Conservation (phyloP, 139 green algal species). For the Nannochloris sp. region DNA sequence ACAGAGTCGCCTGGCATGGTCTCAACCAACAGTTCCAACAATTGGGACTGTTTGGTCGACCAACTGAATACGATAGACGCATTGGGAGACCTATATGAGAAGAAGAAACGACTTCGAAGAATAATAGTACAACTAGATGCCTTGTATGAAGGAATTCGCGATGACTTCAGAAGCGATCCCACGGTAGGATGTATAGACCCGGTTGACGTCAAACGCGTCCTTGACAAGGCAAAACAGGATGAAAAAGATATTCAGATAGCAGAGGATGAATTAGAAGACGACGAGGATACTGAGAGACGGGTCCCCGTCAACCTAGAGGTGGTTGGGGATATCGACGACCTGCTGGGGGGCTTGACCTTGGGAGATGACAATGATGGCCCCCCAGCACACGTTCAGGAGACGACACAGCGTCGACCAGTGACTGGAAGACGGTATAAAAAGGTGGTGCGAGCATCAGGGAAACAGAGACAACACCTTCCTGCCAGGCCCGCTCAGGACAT, state of each 20-base stretch:
- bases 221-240: too few relatives aligned
- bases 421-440: constrained; percentile 3
- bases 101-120: not conserved
- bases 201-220: too few relatives aligned
- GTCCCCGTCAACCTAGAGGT: not conserved
- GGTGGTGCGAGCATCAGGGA: constrained; percentile 4
- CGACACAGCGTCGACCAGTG: not conserved
- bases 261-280: not conserved
- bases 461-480: too few relatives aligned
- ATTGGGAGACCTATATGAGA: not conserved
- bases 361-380: not conserved
- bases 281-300: not conserved
- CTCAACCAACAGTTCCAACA: not conserved
- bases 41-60: not conserved
- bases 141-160: not conserved
- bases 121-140: too few relatives aligned
- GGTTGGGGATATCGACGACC: constrained; percentile 15
- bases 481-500: too few relatives aligned
- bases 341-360: not conserved
- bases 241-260: not conserved
- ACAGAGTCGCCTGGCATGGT: too few relatives aligned
- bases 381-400: too few relatives aligned
- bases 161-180: not conserved
- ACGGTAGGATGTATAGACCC: too few relatives aligned
- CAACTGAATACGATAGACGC: not conserved